Conservation (phyloP, 345 rosid genomes). For the Dipteronia dyeriana region DNA sequence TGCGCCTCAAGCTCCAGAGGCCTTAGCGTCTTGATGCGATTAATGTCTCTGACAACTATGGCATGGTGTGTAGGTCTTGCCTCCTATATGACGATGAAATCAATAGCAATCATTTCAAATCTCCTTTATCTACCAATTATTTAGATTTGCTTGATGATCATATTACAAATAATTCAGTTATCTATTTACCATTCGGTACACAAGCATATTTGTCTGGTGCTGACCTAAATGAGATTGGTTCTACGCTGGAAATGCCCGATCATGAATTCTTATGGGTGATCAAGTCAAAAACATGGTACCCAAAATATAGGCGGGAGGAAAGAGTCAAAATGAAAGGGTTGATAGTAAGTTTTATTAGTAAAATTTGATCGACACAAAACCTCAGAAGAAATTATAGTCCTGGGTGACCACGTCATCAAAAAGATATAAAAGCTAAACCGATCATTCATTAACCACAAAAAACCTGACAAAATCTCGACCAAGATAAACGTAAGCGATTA, state of each 20-base stretch:
- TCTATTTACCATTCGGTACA: slow-evolving; percentile 25
- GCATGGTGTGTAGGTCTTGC: slow-evolving; percentile 20
- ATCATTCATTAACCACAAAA: too few relatives aligned
- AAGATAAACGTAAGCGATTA: too few relatives aligned
- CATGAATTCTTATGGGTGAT: slow-evolving; percentile 21
- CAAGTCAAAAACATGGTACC: slow-evolving; percentile 23
- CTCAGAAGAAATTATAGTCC: too few relatives aligned
- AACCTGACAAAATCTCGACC: too few relatives aligned
- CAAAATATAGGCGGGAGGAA: slow-evolving; percentile 4
- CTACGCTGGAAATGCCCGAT: slow-evolving; percentile 23
- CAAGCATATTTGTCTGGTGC: slow-evolving; percentile 24
- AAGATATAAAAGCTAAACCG: too few relatives aligned
- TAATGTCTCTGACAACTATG: too few relatives aligned
- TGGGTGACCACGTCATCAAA: too few relatives aligned
- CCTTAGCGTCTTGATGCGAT: too few relatives aligned
- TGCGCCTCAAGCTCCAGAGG: too few relatives aligned
- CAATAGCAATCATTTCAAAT: neutral
- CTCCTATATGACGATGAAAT: slow-evolving; percentile 10
- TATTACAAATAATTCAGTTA: slow-evolving; percentile 5
- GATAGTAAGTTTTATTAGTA: too few relatives aligned
- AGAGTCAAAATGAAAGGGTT: slow-evolving; percentile 22
- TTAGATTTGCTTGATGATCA: slow-evolving; percentile 18
- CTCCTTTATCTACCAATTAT: neutral
- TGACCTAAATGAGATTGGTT: slow-evolving; percentile 28
- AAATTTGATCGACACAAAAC: too few relatives aligned